Base-by-base conservation (phyloP, 2,329 filamentous ascomycete genomes). In the Fusarium metavorans region DNA sequence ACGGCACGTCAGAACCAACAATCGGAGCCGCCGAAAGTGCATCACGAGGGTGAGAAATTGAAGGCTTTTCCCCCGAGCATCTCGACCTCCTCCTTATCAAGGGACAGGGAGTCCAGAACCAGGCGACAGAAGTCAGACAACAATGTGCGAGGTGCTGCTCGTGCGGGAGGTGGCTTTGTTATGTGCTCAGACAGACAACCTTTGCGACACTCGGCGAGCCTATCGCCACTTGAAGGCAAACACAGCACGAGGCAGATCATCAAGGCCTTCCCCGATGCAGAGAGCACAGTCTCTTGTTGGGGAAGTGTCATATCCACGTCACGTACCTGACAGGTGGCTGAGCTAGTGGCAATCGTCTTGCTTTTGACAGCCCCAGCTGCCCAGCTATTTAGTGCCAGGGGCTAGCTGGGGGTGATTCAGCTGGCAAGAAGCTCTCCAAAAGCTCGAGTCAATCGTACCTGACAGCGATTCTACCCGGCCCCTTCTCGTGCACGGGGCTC, bases 261-360 rank as follows among this genome's bases (percentile, higher is more conserved):
- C 11, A 18, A 27, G 20, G n/a, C 20, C 37, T n/a, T 18, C 16
- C 30, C 25, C 58, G 34, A 34, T 58, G 10, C 32, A 48, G 39
- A 23, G 37, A 9, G 9, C 14, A 45, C n/a, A 16, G 20, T n/a
- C 20, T 25, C 30, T 48, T 50, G 23, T 41, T 60, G 18, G 35
- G 43, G 30, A 27, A 30, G 37, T 52, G 60, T 52, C 60, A 63
- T 63, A 25, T 14, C 32, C 57, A 34, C 30, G 64, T 56, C 34
- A 30, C 30, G 65, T 63, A 48, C 59, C 50, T 64, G 58, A 67
- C 65, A 39, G 59, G 61, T 59, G 63, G 62, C 63, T 65, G 52
- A 50, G 41, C 63, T 65, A 57, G 25, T 56, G 48, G 34, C 48
- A 35, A 39, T 27, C 59, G 23, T 30, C 35, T 56, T 67, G 43